Base-by-base conservation (phyloP, 805 yeast species). In the Metschnikowia bowlesiae region DNA sequence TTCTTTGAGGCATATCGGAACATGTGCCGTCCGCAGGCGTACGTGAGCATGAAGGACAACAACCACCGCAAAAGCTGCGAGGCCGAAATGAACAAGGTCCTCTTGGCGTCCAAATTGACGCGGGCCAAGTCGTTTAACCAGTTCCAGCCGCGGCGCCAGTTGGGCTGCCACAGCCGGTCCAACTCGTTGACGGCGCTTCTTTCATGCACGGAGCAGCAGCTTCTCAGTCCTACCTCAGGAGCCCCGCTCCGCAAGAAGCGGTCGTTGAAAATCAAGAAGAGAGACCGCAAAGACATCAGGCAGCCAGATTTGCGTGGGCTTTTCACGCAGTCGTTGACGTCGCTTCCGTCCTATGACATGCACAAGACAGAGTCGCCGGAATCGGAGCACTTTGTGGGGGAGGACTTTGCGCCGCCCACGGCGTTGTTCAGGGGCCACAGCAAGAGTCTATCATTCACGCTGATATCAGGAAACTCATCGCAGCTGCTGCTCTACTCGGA, bases 1-100 rank as follows among this genome's bases (percentile, higher is more conserved):
- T 94, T 91, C 62, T 91, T 75, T 66, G 83, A 83, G 44, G 65
- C 67, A 31, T 82, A 75, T 63, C 74, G 80, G 43, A 66, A 65
- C 22, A 71, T 83, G 40, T 90, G 97, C 63, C 73, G 64, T 53
- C 96, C 96, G 2, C 87, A 81, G 57, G 82, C 80, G 48, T 94
- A 94, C 61, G 82, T 91, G 46, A 92, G 84, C 59, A 92, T 92
- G 99, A 83, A 85, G 45, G 74, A 73, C 56, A 56, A 55, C 36
- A 68, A 67, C 47, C 64, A 64, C 53, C 63, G 61, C 52, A 60
- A 61, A 43, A 53, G 62, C 35, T 70, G 89, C 69, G 81, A 64
- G 72, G 65, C 59, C 63, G 78, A 67, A 65, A 68, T 62, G 74
- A 73, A 57, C 64, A 77, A 63, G 70, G 77, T 67, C 50, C 61